Percentiles rank a stretch among this genome's conserved stretches.
Conservation (phyloP, 2,329 filamentous ascomycete species). For the Waltergamsia citrina region DNA sequence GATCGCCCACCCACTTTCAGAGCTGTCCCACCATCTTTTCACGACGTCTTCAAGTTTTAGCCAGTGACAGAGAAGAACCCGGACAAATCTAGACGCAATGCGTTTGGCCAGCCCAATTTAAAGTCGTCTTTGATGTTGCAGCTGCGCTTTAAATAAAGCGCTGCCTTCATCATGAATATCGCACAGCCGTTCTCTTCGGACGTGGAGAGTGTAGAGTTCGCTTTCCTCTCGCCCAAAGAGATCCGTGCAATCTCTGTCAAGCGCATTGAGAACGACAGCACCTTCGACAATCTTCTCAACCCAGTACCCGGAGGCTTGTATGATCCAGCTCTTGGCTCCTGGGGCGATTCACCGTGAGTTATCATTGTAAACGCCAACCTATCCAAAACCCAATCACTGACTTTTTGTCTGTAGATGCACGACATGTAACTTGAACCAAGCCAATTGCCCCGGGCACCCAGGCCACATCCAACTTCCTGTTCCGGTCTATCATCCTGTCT, state of each 20-base stretch:
- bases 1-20: constrained; percentile 8
- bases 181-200: constrained; percentile 75
- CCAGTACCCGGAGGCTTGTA: constrained; percentile 87
- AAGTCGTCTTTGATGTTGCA: background rate
- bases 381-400: background rate
- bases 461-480: constrained; percentile 93
- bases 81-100: background rate
- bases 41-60: too few relatives aligned
- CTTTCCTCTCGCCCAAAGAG: constrained; percentile 71
- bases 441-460: constrained; percentile 81
- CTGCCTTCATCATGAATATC: constrained; percentile 48
- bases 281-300: constrained; percentile 88
- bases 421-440: constrained; percentile 79
- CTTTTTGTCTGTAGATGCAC: constrained; percentile 53
- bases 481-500: constrained; percentile 92
- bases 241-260: constrained; percentile 87
- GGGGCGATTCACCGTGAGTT: constrained; percentile 68
- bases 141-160: constrained; percentile 1
- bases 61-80: too few relatives aligned
- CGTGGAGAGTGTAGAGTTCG: constrained; percentile 84
- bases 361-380: background rate
- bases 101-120: background rate
- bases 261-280: constrained; percentile 83
- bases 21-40: constrained; percentile 6
- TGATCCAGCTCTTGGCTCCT: constrained; percentile 83